Evolutionary conservation across 306 rosid genomes (phyloP), one percentile per base, ranked within the genome.

Genomic region (Dryas octopetala): DNA sequence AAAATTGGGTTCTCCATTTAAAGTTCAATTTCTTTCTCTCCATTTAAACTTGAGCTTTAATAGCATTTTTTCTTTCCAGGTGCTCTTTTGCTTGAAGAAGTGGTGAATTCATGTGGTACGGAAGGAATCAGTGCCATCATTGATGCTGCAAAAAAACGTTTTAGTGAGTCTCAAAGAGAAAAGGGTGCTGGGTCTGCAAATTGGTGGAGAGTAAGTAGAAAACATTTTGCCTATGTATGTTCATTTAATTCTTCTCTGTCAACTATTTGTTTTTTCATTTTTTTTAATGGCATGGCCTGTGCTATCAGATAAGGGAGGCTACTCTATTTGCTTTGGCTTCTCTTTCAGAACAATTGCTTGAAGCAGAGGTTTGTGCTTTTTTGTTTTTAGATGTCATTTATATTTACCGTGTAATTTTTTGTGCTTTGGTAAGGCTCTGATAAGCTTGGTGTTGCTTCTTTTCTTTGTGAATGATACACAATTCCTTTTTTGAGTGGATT

Each of bases 231-330:
- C 23, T 17, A 71, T 44, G 53, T n/a, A 38, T 19, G 10, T 44
- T 71, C 41, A 17, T 57, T 57, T 19, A 40, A 11, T 19, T 45
- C 38, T 13, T 50, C 53, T 65, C 48, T 47, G 68, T 84, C 48
- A 81, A 66, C 10, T 28, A 2, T 51, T 52, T 58, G 28, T 61
- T 7, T 26, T 51, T 67, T 51, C 14, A 14, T 63, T 71, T 59
- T 77, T 32, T 32, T 32, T 1, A 32, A 32, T 32, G 38, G 53
- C 77, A 46, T 79, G 67, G 66, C 46, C 47, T 66, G 19, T 54
- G 79, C 76, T 90, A 83, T 84, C 96, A 94, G 98, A 83, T 85
- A 53, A 91, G 91, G 86, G 98, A 94, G 89, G 97, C 97, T 79
- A 80, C 89, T 48, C 88, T 94, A 61, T 91, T 82, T 84, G 90